Evolutionary conservation across 31 red algal genomes (phyloP).

Genomic region (Asparagopsis taxiformis): DNA sequence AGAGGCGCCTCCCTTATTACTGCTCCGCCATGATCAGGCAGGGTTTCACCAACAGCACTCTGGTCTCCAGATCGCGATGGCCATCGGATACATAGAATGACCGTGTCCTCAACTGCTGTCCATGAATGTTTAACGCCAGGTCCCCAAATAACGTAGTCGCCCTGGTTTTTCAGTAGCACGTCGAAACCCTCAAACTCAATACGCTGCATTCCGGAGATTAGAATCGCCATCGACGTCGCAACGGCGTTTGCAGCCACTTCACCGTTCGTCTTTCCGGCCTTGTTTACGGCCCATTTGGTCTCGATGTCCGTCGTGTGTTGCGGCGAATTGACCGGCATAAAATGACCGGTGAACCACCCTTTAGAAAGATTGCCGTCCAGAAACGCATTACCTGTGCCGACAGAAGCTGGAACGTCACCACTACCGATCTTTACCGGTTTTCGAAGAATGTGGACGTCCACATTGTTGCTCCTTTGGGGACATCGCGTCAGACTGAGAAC

Average conservation of each 20-base stretch:
- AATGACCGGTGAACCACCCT: conserved; percentile 81
- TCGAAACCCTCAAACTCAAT: conserved; percentile 51
- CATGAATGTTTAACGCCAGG: conserved; percentile 52
- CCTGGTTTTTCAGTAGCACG: conserved; percentile 52
- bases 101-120: conserved; percentile 40
- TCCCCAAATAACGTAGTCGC: conserved; percentile 74
- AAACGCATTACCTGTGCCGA: conserved; percentile 33
- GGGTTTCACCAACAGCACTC: not conserved
- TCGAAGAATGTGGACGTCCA: conserved; percentile 5
- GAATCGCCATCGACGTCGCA: conserved; percentile 63
- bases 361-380: conserved; percentile 14
- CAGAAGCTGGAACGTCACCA: conserved; percentile 21
- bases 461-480: not conserved
- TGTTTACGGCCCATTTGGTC: conserved; percentile 50
- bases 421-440: not conserved
- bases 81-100: conserved; percentile 63
- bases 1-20: no score
- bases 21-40: no score
- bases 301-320: conserved; percentile 38
- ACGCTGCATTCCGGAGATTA: conserved; percentile 47
- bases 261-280: conserved; percentile 36
- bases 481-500: conserved; percentile 37
- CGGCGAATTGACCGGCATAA: conserved; percentile 5
- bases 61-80: conserved; percentile 60
- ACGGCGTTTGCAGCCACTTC: conserved; percentile 44